Evolutionary conservation across 768 basidiomycete genomes (phyloP), one percentile per base, ranked within the genome.

Genomic region (Pilatotrama ljubarskyi): DNA sequence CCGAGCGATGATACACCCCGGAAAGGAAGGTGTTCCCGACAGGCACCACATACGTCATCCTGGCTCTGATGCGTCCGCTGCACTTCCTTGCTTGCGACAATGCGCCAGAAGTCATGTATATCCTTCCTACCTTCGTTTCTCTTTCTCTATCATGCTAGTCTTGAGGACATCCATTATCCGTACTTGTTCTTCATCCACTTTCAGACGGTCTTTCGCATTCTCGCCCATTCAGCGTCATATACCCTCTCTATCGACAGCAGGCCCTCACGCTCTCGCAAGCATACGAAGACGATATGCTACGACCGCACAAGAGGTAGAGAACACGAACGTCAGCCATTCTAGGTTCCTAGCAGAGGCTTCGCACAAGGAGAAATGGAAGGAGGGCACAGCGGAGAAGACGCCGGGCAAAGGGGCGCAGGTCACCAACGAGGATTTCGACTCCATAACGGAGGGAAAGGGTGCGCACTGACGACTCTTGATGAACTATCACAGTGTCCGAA

Each of bases 291-390:
- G 15, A 32, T 49, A 44, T 25, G 25, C 51, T 14, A 56, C 53
- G 6, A 61, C 51, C 17, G 40, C 59, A 17, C 59, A 63, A 49
- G 67, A 67, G 50, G 54, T 66, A 22, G 77, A 77, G 63, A 74
- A 75, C 49, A 65, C 73, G 20, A 75, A 79, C 42, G 75, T 79
- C 17, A 64, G 65, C 14, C 80, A 82, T 56, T 74, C 80, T 0
- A 67, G 72, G 13, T 81, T 80, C 58, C 70, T 82, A 1, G 74
- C 80, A n/a, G 76, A 79, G 48, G 77, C 77, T 3, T 62, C 76
- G 7, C 54, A 72, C 6, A 65, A 66, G 20, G 57, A 69, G 14
- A 71, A 71, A 43, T 82, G 79, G 79, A 57, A 53, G 26, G 55
- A 67, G 14, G 57, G 62, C 15, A 40, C 48, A 32, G 47, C 56